Evolutionary conservation across 1,284 basidiomycete species (phyloP).

Genomic region (Fomitopsis palustris): DNA sequence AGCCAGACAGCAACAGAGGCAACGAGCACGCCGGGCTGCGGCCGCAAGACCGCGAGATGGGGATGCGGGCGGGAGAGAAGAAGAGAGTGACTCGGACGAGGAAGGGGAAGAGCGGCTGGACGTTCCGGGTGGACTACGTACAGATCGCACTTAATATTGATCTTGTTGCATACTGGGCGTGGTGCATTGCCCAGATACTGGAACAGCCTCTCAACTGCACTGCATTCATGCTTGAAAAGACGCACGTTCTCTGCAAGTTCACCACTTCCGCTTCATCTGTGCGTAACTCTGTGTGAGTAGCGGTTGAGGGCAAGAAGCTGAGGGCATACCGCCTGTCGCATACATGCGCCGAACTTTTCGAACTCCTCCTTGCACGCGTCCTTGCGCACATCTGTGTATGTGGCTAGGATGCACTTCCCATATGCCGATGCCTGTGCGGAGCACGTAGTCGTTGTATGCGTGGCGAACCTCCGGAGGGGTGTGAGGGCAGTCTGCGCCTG

Average conservation of each 20-base stretch:
- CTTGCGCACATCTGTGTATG: constrained; percentile 74
- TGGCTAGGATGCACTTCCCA: constrained; percentile 74
- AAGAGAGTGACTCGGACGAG: constrained; percentile 26
- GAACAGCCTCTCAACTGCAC: background rate
- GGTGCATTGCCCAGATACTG: background rate
- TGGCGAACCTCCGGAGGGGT: constrained; percentile 60
- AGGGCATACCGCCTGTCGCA: constrained; percentile 57
- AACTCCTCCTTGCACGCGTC: constrained; percentile 81
- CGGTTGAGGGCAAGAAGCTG: background rate
- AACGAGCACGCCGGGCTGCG: constrained; percentile 13
- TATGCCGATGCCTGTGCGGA: constrained; percentile 66
- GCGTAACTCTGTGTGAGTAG: constrained; percentile 2
- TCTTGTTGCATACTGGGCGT: background rate
- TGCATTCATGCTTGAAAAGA: no score
- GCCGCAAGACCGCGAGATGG: background rate
- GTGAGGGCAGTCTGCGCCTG: constrained; percentile 27
- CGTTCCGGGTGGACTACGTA: constrained; percentile 43
- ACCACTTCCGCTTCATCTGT: constrained; percentile 71
- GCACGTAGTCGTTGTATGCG: constrained; percentile 69
- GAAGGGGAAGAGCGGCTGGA: constrained; percentile 21
- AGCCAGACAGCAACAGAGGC: constrained; percentile 38
- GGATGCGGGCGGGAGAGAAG: constrained; percentile 17
- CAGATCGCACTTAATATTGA: constrained; percentile 25
- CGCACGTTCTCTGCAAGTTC: no score
- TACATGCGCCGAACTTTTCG: constrained; percentile 67